Evolutionary conservation across 345 rosid species (phyloP), one percentile per base, ranked within the genome.

Genomic region (Bruguiera sexangula): DNA sequence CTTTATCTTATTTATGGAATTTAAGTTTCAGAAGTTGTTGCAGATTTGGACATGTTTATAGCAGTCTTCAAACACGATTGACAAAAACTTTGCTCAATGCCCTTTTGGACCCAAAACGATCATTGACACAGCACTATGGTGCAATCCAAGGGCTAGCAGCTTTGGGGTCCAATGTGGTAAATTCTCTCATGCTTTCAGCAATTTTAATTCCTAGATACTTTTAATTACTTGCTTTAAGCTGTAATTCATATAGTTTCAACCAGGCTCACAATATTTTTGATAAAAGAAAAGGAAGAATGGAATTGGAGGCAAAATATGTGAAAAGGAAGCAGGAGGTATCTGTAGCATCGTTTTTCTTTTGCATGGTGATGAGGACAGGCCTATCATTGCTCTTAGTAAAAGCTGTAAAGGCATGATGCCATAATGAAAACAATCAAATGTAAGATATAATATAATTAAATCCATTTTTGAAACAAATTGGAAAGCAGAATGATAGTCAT

Each of bases 91-190:
- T 95, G 81, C 71, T 95, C 75, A 95, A 84, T 77, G 89, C 98
- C 46, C 83, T 92, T 74, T 79, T 90, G 85, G 96, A 92, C 79
- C 93, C 98, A 66, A 90, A 86, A 78, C 88, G 85, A 68, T 82
- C 96, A 32, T 73, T 95, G 81, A 88, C 96, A 51, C 97, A 93
- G 76, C 99, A 95, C 73, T 95, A 92, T 77, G 99, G 98, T 53
- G 98, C 98, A 65, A 81, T 92, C 78, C 96, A 92, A 86, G 99
- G 99, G 75, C 80, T 92, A 82, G 89, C 94, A 70, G 89, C 96
- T 53, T 73, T 95, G 68, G 98, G 98, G 63, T 88, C 96, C 72
- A 88, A 87, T 79, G 91, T 90, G 84, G 99, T 95, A 92, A 72
- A 50, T 30, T 77, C 78, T 63, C 36, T 60, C 55, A 26, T 56